Conservation (phyloP, 176 grass and related monocot genomes). For the Triticum timopheevii region DNA sequence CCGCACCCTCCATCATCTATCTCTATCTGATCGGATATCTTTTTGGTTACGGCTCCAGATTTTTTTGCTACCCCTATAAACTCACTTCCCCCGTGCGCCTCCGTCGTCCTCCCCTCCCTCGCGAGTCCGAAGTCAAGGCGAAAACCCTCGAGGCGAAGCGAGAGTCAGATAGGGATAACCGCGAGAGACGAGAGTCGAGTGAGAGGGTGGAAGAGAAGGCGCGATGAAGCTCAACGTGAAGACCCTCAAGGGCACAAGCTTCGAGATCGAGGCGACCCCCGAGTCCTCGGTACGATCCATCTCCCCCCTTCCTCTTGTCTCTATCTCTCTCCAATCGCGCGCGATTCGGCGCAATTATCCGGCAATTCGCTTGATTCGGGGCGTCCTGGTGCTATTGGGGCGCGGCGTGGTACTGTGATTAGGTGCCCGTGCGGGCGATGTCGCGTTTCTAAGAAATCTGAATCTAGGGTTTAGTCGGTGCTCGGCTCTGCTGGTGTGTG, state of each 20-base stretch:
- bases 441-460: neutral
- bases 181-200: neutral
- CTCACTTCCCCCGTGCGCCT: slow-evolving; percentile 9
- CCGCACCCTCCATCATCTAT: neutral
- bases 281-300: slow-evolving; percentile 55
- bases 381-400: neutral
- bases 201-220: neutral
- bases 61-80: slow-evolving; percentile 35
- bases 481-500: neutral
- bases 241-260: slow-evolving; percentile 83
- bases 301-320: neutral
- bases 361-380: slow-evolving; percentile 10
- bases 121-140: slow-evolving; percentile 20
- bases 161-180: neutral
- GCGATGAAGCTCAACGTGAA: slow-evolving; percentile 91
- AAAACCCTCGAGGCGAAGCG: slow-evolving; percentile 33
- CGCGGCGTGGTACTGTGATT: neutral
- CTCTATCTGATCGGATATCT: neutral
- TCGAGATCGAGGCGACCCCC: slow-evolving; percentile 78
- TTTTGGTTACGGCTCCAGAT: neutral
- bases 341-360: neutral
- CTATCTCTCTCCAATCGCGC: neutral
- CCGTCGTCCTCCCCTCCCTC: slow-evolving; percentile 28
- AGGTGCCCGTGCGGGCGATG: neutral
- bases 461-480: slow-evolving; percentile 51